Evolutionary conservation across 768 basidiomycete species (phyloP), one percentile per base, ranked within the genome.

Genomic region (Nevesoporus exiguus): DNA sequence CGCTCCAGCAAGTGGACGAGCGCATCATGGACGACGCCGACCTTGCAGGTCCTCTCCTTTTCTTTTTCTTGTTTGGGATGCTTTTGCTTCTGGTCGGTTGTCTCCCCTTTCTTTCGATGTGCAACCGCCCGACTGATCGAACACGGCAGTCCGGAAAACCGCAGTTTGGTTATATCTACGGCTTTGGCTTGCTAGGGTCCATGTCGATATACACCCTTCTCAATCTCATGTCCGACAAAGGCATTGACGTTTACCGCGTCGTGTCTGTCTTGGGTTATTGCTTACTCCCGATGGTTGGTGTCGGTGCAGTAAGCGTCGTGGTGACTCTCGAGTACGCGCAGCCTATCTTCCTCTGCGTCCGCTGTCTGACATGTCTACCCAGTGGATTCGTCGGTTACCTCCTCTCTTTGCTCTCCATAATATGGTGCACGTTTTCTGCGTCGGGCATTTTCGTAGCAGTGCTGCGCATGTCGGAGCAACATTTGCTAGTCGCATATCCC

Each of bases 21-120:
- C 87, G 81, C 54, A 98, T 99, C 55, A 99, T 99, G 97, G 97
- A 99, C 71, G 97, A 99, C 63, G 95, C 96, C 21, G 97, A 99
- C 73, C 80, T 99, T 29, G 94, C 96, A 9, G 97, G 97, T 0
- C 97, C 97, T 9, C 82, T 98, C 43, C 82, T 98, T 6, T 98
- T 98, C 74, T 88, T 88, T 67, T 92, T 98, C 69, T 91, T 91
- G 63, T 98, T 98, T 69, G 97, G 88, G 13, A 87, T 90, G 39
- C 93, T 90, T 65, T 80, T 99, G 2, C 82, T 99, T 47, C 82
- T 98, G 57, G 97, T 98, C 53, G 65, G 93, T 83, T 15, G 45
- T 31, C 29, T n/a, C n/a, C n/a, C n/a, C n/a, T 47, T 25, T 22
- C 29, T 13, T 21, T 31, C 15, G 15, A 46, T 15, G 31, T 7